Evolutionary conservation across 257 asterid genomes (phyloP).

Genomic region (Salvia miltiorrhiza): DNA sequence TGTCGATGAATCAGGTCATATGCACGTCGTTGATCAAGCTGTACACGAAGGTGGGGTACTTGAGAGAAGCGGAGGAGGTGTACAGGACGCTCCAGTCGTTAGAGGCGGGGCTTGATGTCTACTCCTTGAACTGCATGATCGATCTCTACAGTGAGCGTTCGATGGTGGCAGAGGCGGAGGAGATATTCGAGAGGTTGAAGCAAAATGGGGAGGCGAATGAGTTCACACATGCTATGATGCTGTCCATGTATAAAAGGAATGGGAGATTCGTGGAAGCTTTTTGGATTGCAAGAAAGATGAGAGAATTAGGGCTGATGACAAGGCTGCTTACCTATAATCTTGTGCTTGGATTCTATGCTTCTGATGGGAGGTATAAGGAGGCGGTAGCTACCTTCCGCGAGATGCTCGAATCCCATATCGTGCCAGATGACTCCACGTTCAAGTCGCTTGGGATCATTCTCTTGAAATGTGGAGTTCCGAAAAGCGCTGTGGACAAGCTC

Average conservation of each 20-base stretch:
- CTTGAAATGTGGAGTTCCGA: slow-evolving; percentile 76
- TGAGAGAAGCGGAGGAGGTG: slow-evolving; percentile 74
- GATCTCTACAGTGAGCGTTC: slow-evolving; percentile 79
- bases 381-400: slow-evolving; percentile 66
- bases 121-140: slow-evolving; percentile 92
- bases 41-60: slow-evolving; percentile 77
- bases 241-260: slow-evolving; percentile 86
- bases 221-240: slow-evolving; percentile 92
- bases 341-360: slow-evolving; percentile 68
- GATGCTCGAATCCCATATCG: slow-evolving; percentile 53
- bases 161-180: slow-evolving; percentile 73
- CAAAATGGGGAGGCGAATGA: slow-evolving; percentile 64
- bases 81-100: slow-evolving; percentile 43
- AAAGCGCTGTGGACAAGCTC: slow-evolving; percentile 52
- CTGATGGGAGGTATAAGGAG: slow-evolving; percentile 79
- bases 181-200: slow-evolving; percentile 54
- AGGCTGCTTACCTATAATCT: slow-evolving; percentile 77
- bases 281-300: slow-evolving; percentile 65
- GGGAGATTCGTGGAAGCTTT: slow-evolving; percentile 67
- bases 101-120: slow-evolving; percentile 53
- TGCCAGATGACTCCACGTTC: slow-evolving; percentile 77
- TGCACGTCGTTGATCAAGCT: slow-evolving; percentile 78
- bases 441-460: slow-evolving; percentile 63
- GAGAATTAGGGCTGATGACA: slow-evolving; percentile 67
- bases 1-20: slow-evolving; percentile 56